A percentile compares a stretch with the other conserved stretches of the same genome.
phyloP scores from a whole-genome alignment of 139 green algal genomes.

The Chlorella sp. region DNA sequence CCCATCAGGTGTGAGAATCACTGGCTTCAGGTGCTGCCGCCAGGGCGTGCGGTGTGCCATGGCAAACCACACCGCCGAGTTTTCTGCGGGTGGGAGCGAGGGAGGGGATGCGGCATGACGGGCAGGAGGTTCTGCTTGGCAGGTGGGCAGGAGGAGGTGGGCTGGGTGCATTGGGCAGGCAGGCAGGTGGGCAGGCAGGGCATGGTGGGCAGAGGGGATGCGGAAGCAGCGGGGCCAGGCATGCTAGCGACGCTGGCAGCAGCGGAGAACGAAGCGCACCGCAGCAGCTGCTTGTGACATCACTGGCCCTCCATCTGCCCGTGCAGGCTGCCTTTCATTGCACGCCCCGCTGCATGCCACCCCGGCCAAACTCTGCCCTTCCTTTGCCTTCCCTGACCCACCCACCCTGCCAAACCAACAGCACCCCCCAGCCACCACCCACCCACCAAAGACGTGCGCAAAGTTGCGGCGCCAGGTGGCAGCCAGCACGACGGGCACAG shows the following conservation, averaged over 20 bases:
- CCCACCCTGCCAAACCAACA: not conserved
- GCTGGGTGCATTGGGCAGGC: too few relatives aligned
- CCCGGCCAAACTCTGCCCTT: too few relatives aligned
- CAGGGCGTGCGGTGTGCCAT: slow-evolving; percentile 10
- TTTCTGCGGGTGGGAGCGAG: not conserved
- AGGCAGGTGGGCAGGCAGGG: not conserved
- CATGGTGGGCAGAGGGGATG: not conserved
- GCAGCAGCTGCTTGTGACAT: too few relatives aligned
- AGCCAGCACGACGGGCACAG: slow-evolving; percentile 10
- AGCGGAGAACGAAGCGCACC: too few relatives aligned
- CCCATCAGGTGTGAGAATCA: slow-evolving; percentile 5
- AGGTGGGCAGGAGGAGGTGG: too few relatives aligned
- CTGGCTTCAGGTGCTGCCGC: slow-evolving; percentile 5
- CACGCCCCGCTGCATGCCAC: too few relatives aligned
- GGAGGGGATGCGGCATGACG: not conserved
- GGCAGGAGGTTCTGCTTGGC: too few relatives aligned
- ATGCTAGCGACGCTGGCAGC: too few relatives aligned
- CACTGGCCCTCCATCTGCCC: too few relatives aligned
- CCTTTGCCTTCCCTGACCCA: not conserved
- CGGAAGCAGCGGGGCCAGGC: not conserved
- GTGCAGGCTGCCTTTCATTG: too few relatives aligned
- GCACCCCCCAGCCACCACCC: not conserved
- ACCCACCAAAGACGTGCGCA: not conserved
- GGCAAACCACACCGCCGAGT: not conserved
- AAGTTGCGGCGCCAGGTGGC: slow-evolving; percentile 2